Evolutionary conservation across 2,329 filamentous ascomycete species (phyloP).

Genomic region (Fusarium coffeatum): DNA sequence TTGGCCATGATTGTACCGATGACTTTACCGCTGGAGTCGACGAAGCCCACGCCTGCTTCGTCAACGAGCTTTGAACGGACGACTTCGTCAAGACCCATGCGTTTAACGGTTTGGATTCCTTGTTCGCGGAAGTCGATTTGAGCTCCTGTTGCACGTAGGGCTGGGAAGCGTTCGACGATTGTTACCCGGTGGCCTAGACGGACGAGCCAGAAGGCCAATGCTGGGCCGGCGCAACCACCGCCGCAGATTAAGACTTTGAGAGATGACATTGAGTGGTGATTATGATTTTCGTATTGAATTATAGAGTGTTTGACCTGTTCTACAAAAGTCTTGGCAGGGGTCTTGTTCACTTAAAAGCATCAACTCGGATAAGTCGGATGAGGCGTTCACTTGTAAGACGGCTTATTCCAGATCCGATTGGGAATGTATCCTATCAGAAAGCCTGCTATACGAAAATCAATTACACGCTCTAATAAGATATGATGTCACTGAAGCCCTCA

Average conservation of each 20-base stretch:
- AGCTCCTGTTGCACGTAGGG: constrained; percentile 21
- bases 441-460: not conserved
- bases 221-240: constrained; percentile 51
- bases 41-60: constrained; percentile 17
- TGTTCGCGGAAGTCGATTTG: constrained; percentile 34
- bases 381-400: not conserved
- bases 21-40: constrained; percentile 15
- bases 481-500: not conserved
- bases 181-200: constrained; percentile 50
- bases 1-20: constrained; percentile 24
- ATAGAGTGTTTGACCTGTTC: not conserved
- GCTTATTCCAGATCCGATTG: not conserved
- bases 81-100: constrained; percentile 12
- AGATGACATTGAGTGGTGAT: constrained; percentile 3
- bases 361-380: not conserved
- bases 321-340: not conserved
- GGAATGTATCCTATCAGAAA: not conserved
- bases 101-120: constrained; percentile 21
- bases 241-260: constrained; percentile 47
- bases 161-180: constrained; percentile 53
- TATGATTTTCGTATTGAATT: not conserved
- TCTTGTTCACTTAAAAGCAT: not conserved
- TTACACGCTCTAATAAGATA: not conserved
- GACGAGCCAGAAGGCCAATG: constrained; percentile 49
- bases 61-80: constrained; percentile 19